These are phyloP conservation scores for Fusarium sp. DNA, from an alignment of 2,329 filamentous ascomycete genomes.

Conservation along the genomic window DNA sequence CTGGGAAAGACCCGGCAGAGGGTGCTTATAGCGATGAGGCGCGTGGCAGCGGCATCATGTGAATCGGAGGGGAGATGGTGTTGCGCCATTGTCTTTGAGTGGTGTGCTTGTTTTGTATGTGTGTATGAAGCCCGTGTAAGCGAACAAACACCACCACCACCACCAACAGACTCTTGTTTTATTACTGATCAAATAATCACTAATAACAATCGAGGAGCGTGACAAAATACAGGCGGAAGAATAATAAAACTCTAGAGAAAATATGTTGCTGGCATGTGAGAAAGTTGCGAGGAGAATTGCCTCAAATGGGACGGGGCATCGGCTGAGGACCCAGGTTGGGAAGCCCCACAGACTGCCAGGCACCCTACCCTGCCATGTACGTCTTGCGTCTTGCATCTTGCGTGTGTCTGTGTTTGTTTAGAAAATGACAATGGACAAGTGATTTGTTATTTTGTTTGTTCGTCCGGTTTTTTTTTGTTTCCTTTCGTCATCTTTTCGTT, in stretches of 20 bases:
- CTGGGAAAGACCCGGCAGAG: conserved; percentile 6
- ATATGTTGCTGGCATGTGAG: conserved; percentile 34
- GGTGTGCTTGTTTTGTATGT: conserved; percentile 23
- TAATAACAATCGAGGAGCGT: background rate
- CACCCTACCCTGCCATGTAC: conserved; percentile 44
- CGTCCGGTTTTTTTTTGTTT: background rate
- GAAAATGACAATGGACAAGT: background rate
- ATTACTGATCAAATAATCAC: background rate
- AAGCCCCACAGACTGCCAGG: conserved; percentile 43
- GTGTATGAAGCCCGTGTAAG: background rate
- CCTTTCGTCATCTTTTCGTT: background rate
- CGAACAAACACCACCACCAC: background rate
- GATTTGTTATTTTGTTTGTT: background rate
- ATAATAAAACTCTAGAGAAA: conserved; percentile 16
- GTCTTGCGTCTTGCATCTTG: conserved; percentile 41
- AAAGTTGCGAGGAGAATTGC: conserved; percentile 45
- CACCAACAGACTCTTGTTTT: background rate
- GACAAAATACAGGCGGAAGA: conserved; percentile 8
- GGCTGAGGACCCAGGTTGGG: conserved; percentile 45
- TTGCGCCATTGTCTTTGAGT: conserved; percentile 31
- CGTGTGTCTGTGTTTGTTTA: conserved; percentile 5
- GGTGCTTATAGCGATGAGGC: conserved; percentile 28
- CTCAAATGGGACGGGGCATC: conserved; percentile 47
- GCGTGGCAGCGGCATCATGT: conserved; percentile 43
- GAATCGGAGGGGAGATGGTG: conserved; percentile 33